Evolutionary conservation across 108 stramenopile species (phyloP).

Genomic region (Fragilaria crotonensis): DNA sequence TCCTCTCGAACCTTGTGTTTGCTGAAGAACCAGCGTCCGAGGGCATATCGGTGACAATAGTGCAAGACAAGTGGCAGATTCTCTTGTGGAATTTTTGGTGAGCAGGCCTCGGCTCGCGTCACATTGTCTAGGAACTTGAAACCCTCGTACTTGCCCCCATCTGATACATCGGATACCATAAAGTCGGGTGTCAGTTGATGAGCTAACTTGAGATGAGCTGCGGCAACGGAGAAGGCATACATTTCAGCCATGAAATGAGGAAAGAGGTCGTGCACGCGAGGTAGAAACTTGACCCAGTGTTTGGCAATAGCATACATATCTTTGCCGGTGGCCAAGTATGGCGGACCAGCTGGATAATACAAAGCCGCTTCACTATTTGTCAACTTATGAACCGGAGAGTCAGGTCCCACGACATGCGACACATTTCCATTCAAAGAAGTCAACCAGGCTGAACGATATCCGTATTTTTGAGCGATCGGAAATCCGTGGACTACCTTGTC

Average conservation of each 20-base stretch:
- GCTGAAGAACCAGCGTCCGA: constrained; percentile 54
- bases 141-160: constrained; percentile 42
- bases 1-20: constrained; percentile 55
- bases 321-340: constrained; percentile 73
- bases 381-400: not conserved
- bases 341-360: constrained; percentile 84
- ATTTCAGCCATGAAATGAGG: constrained; percentile 45
- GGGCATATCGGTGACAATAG: constrained; percentile 71
- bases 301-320: constrained; percentile 74
- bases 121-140: constrained; percentile 58
- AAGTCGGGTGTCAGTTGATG: constrained; percentile 62
- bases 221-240: constrained; percentile 78
- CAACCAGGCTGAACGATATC: constrained; percentile 64
- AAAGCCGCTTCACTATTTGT: constrained; percentile 25
- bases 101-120: constrained; percentile 9
- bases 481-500: constrained; percentile 40
- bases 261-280: constrained; percentile 44
- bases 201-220: constrained; percentile 64
- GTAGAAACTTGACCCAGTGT: constrained; percentile 71
- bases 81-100: constrained; percentile 2
- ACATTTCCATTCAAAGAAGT: constrained; percentile 25
- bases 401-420: constrained; percentile 36
- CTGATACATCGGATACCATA: constrained; percentile 57
- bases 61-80: constrained; percentile 54
- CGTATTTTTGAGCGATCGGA: constrained; percentile 84